Percentiles rank a stretch among this genome's conserved stretches.
phyloP scores from a whole-genome alignment of 2,329 filamentous ascomycete species.

The Penicillium sp. region DNA sequence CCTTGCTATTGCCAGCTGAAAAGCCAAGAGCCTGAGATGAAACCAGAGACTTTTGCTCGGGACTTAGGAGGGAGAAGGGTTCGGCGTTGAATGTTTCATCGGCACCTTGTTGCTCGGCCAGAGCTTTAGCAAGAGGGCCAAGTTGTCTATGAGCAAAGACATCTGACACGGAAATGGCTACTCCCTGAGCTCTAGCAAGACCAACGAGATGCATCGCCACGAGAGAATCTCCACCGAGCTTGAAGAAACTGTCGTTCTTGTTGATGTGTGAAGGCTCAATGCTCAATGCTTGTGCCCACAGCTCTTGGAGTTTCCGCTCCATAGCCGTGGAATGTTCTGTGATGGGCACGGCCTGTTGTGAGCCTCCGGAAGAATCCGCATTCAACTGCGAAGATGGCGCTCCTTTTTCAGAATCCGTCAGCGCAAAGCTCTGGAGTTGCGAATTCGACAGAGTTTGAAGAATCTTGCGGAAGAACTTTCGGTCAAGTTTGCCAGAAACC shows the following conservation, averaged over 20 bases:
- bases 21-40: not conserved
- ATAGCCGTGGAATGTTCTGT: not conserved
- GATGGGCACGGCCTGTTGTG: not conserved
- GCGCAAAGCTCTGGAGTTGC: not conserved
- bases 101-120: not conserved
- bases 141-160: constrained; percentile 35
- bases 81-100: not conserved
- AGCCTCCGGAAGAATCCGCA: too few relatives aligned
- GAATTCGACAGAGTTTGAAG: not conserved
- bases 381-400: not conserved
- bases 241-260: constrained; percentile 1
- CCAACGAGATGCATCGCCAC: constrained; percentile 40
- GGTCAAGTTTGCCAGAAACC: constrained; percentile 37
- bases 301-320: not conserved
- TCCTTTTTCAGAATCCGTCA: not conserved
- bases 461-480: not conserved
- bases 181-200: constrained; percentile 34
- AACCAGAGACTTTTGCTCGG: not conserved
- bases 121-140: not conserved
- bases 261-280: not conserved
- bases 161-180: constrained; percentile 44
- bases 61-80: not conserved
- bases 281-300: not conserved
- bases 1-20: not conserved
- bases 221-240: constrained; percentile 9